These are phyloP conservation scores for Pelagophyceae sp. DNA, from an alignment of 352 stramenopile genomes.

Conservation along the genomic window DNA sequence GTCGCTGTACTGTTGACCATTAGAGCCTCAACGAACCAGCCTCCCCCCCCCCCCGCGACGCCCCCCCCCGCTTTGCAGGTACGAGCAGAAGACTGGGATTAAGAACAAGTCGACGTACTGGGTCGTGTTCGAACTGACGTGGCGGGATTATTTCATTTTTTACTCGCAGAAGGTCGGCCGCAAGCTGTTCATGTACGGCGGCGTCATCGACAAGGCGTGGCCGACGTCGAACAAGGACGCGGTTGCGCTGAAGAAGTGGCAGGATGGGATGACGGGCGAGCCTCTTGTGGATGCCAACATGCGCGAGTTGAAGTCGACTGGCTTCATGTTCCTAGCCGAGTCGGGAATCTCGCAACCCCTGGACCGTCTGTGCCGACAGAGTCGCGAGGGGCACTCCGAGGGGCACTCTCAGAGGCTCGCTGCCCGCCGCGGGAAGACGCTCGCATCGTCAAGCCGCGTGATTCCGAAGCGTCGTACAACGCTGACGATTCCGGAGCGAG, in stretches of 20 bases:
- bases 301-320: slow-evolving; percentile 63
- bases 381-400: too few relatives aligned
- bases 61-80: not conserved
- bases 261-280: slow-evolving; percentile 65
- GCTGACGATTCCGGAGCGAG: too few relatives aligned
- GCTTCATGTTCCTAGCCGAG: too few relatives aligned
- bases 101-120: slow-evolving; percentile 73
- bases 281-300: slow-evolving; percentile 80
- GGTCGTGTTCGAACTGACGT: slow-evolving; percentile 62
- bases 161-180: slow-evolving; percentile 62
- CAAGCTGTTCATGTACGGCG: slow-evolving; percentile 55
- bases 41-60: slow-evolving; percentile 16
- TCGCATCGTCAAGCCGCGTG: too few relatives aligned
- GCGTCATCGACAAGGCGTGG: slow-evolving; percentile 21
- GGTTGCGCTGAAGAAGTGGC: slow-evolving; percentile 57
- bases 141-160: slow-evolving; percentile 70
- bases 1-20: slow-evolving; percentile 47
- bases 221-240: slow-evolving; percentile 50
- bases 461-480: too few relatives aligned
- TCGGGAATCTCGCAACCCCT: too few relatives aligned
- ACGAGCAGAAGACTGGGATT: not conserved
- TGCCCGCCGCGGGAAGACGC: too few relatives aligned
- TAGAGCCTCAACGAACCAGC: too few relatives aligned
- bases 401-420: too few relatives aligned
- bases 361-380: too few relatives aligned